A percentile compares a stretch with the other conserved stretches of the same genome.
Evolutionary conservation across 2,329 filamentous ascomycete species (phyloP).

Genomic region (Curvularia lunata): DNA sequence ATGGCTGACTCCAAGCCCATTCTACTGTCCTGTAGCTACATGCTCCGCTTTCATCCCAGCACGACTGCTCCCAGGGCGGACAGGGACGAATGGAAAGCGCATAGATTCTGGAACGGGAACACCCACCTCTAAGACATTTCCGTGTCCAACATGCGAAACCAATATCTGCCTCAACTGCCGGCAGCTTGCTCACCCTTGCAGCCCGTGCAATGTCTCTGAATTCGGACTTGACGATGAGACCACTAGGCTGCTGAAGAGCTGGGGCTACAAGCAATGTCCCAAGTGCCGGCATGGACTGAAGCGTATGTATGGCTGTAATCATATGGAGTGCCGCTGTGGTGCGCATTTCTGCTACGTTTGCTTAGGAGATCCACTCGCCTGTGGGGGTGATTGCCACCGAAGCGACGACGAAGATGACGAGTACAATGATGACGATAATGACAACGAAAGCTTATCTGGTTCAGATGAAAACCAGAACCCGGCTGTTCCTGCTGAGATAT

Average conservation of each 20-base stretch:
- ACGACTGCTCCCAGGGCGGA: slow-evolving; percentile 26
- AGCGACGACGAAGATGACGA: slow-evolving; percentile 35
- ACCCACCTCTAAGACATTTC: slow-evolving; percentile 35
- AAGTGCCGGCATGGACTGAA: slow-evolving; percentile 57
- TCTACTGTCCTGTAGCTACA: slow-evolving; percentile 57
- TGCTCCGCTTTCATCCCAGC: slow-evolving; percentile 58
- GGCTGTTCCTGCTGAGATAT: background rate
- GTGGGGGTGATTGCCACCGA: slow-evolving; percentile 31
- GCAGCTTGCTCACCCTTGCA: slow-evolving; percentile 48
- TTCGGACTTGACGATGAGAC: slow-evolving; percentile 48
- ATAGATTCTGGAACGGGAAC: slow-evolving; percentile 37
- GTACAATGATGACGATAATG: slow-evolving; percentile 33
- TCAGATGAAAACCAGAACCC: slow-evolving; percentile 4
- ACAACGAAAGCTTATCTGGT: slow-evolving; percentile 16
- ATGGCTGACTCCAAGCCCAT: slow-evolving; percentile 53
- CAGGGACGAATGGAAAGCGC: slow-evolving; percentile 27
- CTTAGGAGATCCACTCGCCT: slow-evolving; percentile 41
- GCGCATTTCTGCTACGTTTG: slow-evolving; percentile 60
- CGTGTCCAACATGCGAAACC: slow-evolving; percentile 54
- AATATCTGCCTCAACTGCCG: slow-evolving; percentile 55
- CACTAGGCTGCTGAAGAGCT: slow-evolving; percentile 48
- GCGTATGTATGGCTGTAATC: slow-evolving; percentile 57
- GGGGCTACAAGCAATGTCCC: slow-evolving; percentile 59
- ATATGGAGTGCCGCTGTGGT: slow-evolving; percentile 58
- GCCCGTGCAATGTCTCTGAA: slow-evolving; percentile 44